Percentiles rank a stretch among this genome's conserved stretches.
Conservation (phyloP, 768 basidiomycete genomes). For the Rhizopogon sp. region DNA sequence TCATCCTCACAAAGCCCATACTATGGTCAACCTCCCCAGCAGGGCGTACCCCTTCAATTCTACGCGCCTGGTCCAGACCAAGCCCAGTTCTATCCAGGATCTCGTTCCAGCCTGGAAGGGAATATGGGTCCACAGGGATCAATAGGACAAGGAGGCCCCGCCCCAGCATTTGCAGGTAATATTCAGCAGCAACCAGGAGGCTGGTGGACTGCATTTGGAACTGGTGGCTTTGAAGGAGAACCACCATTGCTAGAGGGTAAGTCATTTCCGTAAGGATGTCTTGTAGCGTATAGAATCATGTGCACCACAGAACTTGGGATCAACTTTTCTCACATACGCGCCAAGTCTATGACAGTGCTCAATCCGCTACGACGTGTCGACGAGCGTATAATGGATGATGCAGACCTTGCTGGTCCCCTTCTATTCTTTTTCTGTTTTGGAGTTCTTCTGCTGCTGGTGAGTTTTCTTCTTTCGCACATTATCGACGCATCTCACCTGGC, state of each 20-base stretch:
- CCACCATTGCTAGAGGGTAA: conserved; percentile 91
- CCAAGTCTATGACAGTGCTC: conserved; percentile 91
- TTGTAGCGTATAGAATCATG: not conserved
- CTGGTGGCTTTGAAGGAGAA: conserved; percentile 93
- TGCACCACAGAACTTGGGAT: conserved; percentile 80
- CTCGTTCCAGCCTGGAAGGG: conserved; percentile 75
- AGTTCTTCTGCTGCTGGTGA: conserved; percentile 83
- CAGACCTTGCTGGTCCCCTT: conserved; percentile 93
- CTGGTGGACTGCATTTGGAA: conserved; percentile 97
- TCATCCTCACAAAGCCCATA: conserved; percentile 53
- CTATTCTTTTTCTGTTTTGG: conserved; percentile 95
- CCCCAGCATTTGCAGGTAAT: conserved; percentile 59
- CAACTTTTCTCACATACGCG: conserved; percentile 93
- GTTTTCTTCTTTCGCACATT: conserved; percentile 26
- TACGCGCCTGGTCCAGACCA: conserved; percentile 61
- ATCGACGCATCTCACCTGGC: conserved; percentile 2
- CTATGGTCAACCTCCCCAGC: conserved; percentile 42
- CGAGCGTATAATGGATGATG: conserved; percentile 97
- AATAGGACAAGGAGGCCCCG: conserved; percentile 40
- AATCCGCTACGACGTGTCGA: conserved; percentile 85
- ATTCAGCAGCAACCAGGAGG: conserved; percentile 62
- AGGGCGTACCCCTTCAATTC: conserved; percentile 68
- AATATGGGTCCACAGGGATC: conserved; percentile 53
- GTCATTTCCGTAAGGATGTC: conserved; percentile 12
- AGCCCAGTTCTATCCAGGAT: conserved; percentile 59